These are phyloP conservation scores for Inonotus obliquus DNA, from an alignment of 1,284 basidiomycete genomes.

Conservation along the genomic window DNA sequence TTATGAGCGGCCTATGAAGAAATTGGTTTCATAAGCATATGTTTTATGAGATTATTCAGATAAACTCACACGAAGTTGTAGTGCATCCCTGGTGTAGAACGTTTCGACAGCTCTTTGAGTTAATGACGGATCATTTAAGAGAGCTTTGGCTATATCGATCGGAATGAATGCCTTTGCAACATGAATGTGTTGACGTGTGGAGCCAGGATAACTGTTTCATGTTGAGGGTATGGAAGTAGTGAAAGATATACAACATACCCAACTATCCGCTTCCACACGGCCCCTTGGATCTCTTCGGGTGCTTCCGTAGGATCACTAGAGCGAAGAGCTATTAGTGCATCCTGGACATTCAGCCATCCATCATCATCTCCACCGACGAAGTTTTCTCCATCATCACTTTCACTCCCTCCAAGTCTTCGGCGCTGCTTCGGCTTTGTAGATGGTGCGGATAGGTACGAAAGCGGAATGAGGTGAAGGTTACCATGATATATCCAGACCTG, in stretches of 20 bases:
- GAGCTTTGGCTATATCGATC: slow-evolving; percentile 66
- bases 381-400: slow-evolving; percentile 43
- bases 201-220: slow-evolving; percentile 60
- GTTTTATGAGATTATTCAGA: neutral
- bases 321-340: slow-evolving; percentile 65
- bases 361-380: slow-evolving; percentile 42
- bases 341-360: slow-evolving; percentile 51
- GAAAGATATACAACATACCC: slow-evolving; percentile 38
- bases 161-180: slow-evolving; percentile 79
- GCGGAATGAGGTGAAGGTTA: slow-evolving; percentile 81
- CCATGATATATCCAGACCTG: slow-evolving; percentile 89
- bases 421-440: slow-evolving; percentile 46
- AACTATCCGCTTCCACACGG: slow-evolving; percentile 64
- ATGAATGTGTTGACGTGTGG: slow-evolving; percentile 72
- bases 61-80: slow-evolving; percentile 73
- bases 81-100: slow-evolving; percentile 89
- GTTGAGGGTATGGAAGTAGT: slow-evolving; percentile 16
- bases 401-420: slow-evolving; percentile 39
- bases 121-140: slow-evolving; percentile 62
- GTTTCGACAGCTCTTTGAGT: slow-evolving; percentile 84
- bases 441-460: slow-evolving; percentile 64
- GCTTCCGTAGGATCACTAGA: slow-evolving; percentile 55
- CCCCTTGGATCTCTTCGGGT: slow-evolving; percentile 50
- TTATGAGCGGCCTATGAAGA: slow-evolving; percentile 68
- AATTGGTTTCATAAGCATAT: neutral